Conservation (phyloP, 2,329 filamentous ascomycete species). For the Leptosphaerulina australis region DNA sequence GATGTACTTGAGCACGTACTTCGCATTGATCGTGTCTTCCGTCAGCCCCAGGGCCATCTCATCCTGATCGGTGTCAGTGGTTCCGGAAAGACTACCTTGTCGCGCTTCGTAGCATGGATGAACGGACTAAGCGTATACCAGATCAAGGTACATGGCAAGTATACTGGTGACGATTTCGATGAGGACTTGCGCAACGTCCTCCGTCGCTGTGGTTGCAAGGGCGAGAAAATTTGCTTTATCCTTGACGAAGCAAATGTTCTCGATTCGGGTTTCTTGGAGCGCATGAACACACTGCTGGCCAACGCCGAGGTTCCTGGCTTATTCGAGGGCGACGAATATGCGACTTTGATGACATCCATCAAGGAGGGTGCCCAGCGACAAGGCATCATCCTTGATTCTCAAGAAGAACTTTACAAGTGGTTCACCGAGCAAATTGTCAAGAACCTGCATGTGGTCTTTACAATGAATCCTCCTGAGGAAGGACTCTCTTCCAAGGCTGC, state of each 20-base stretch:
- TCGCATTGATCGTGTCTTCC: conserved; percentile 97
- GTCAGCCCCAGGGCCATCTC: conserved; percentile 96
- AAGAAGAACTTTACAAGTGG: conserved; percentile 99
- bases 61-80: conserved; percentile 99
- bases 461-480: conserved; percentile 98
- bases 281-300: conserved; percentile 98
- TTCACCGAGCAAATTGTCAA: conserved; percentile 99
- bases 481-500: conserved; percentile 94
- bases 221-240: conserved; percentile 99
- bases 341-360: conserved; percentile 98
- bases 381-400: conserved; percentile 91
- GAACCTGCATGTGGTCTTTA: conserved; percentile 98
- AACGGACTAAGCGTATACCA: conserved; percentile 99
- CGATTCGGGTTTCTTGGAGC: conserved; percentile 96
- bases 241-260: conserved; percentile 99
- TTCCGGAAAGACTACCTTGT: conserved; percentile 97
- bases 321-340: conserved; percentile 98
- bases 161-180: conserved; percentile 97
- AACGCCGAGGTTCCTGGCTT: conserved; percentile 99
- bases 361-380: conserved; percentile 98
- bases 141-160: conserved; percentile 99
- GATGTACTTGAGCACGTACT: conserved; percentile 98
- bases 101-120: conserved; percentile 99
- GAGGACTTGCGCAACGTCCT: conserved; percentile 95
- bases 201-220: conserved; percentile 92